Evolutionary conservation across 495 filamentous ascomycete genomes (phyloP), one percentile per base, ranked within the genome.

Genomic region (Melanomma pulvis-pyrius): DNA sequence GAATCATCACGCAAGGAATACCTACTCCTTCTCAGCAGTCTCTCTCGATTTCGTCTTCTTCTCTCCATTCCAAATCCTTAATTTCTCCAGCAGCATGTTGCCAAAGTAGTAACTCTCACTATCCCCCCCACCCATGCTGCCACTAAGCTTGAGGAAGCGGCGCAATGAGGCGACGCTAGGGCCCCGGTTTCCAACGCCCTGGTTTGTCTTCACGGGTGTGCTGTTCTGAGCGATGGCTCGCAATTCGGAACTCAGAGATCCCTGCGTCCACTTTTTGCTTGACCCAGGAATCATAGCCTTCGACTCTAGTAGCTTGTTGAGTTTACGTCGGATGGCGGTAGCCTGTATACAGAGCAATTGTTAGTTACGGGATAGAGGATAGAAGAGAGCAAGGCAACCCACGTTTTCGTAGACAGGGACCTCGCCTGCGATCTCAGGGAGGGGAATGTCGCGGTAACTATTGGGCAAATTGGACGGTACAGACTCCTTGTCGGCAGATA

Each of bases 381-480:
- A 7, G 13, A 7, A 25, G 13, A 25, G 8, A 15, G 8, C 7
- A n/a, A 13, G 36, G 29, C 12, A 12, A 57, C 32, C 25, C 28
- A 56, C 61, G 19, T 57, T 65, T 30, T 65, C 62, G 36, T 65
- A 65, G 15, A 59, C 54, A 7, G 62, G 62, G 13, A 58, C 47
- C 29, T 65, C 62, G 25, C 28, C 62, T 21, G 44, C 24, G 41
- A 65, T 58, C 34, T 65, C 62, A 21, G 58, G 36, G 8, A 59
- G 46, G 12, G 21, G 7, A 28, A 65, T 65, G 22, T 52, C 55
- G 2, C 25, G 52, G 46, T 59, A 65, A 30, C 29, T 51, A 24
- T 2, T 39, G 5, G 62, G 62, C 24, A 49, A 32, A 11, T 65
- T 2, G 5, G 53, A 17, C 9, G 11, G 62, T 9, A 44, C 29